Evolutionary conservation across 257 asterid species (phyloP).

Genomic region (Solanum pinnatisectum): DNA sequence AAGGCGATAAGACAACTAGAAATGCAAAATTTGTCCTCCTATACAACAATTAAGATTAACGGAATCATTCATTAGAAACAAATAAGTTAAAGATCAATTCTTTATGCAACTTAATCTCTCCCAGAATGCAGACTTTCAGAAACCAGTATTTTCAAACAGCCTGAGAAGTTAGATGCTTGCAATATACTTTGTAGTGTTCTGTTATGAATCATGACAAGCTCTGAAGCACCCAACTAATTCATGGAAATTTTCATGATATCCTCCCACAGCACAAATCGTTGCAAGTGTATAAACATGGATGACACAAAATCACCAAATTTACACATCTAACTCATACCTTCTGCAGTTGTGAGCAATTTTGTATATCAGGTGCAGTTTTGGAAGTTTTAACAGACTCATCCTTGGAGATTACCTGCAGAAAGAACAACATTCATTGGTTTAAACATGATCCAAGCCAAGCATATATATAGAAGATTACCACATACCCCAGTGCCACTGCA

Average conservation of each 20-base stretch:
- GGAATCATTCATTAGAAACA: not conserved
- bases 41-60: not conserved
- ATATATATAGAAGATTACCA: conserved; percentile 4
- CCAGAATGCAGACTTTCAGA: not conserved
- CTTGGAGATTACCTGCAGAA: conserved; percentile 78
- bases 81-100: not conserved
- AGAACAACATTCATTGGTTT: not conserved
- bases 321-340: conserved; percentile 34
- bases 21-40: not conserved
- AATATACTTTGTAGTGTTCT: not conserved
- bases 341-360: conserved; percentile 62
- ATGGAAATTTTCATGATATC: not conserved
- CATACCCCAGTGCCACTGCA: conserved; percentile 97
- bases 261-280: not conserved
- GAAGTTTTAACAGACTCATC: conserved; percentile 88
- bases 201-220: not conserved
- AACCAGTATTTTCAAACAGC: not conserved
- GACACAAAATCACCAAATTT: not conserved
- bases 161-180: not conserved
- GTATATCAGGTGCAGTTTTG: conserved; percentile 67
- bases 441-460: not conserved
- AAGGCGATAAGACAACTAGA: not conserved
- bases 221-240: not conserved
- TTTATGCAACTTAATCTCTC: not conserved
- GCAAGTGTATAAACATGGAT: not conserved